Evolutionary conservation across 192 early-diverging fungal species (phyloP), one percentile per base, ranked within the genome.

Genomic region (Endogone sp.): DNA sequence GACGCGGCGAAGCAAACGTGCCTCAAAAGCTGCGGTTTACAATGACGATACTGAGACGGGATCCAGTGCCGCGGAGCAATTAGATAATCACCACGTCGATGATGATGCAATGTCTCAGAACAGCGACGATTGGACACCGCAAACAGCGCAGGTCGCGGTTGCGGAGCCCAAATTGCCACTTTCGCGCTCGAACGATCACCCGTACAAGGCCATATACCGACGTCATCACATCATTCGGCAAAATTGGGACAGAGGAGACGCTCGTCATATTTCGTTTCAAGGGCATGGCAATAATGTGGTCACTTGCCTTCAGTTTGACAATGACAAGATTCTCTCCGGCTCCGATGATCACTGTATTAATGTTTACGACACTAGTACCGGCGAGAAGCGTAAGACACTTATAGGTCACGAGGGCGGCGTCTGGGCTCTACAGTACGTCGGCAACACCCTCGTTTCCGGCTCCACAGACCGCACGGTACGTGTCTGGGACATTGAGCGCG

Each of bases 261-360:
- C 86, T 75, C 85, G 86, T 71, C 89, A 92, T 31, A 88, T 90
- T 24, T 89, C 86, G 31, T 97, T 99, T 71, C 82, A 83, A 23
- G 93, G 94, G 24, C 92, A 96, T 70, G 86, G 83, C 25, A 85
- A 85, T 44, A 82, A 88, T 69, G 94, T 98, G 0, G 97, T 98
- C 4, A 98, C 98, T 13, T 98, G 95, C 67, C 77, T 99, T 31
- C 95, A 98, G 73, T 95, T 97, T 81, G 97, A 98, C 72, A 86
- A 86, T n/a, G 91, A 96, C 56, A 94, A 98, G 77, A 94, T 99
- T 26, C 89, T 99, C 21, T 92, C 93, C 10, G 97, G 96, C 4
- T 88, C 93, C 13, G 96, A 98, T 78, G 95, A 96, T 56, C 88
- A 93, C 62, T 88, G 90, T 24, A 98, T 98, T 29, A 91, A 94